Percentiles rank a stretch among this genome's conserved stretches.
These are phyloP conservation scores for Backusella australiensis DNA, from an alignment of 192 early-diverging fungal genomes.

Conservation along the genomic window DNA sequence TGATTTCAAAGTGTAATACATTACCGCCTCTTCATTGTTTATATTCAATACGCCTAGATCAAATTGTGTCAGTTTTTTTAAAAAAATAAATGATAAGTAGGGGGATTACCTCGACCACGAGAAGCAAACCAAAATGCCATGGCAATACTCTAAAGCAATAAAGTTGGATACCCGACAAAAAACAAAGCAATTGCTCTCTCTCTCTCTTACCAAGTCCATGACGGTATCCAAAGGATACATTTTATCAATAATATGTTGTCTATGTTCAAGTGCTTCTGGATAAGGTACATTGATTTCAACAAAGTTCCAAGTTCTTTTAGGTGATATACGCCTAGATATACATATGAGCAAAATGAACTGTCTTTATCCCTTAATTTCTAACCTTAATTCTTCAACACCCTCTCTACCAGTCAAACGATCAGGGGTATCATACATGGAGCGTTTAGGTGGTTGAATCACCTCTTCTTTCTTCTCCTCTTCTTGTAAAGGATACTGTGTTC, in stretches of 20 bases:
- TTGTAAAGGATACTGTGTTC: not conserved
- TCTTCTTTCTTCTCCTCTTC: not conserved
- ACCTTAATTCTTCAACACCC: slow-evolving; percentile 49
- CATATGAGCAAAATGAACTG: not conserved
- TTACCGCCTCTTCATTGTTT: not conserved
- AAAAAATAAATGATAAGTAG: no score
- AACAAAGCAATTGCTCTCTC: no score
- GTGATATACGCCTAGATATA: slow-evolving; percentile 47
- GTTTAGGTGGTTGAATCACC: not conserved
- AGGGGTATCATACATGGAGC: slow-evolving; percentile 66
- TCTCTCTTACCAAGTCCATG: slow-evolving; percentile 78
- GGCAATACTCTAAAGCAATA: slow-evolving; percentile 77
- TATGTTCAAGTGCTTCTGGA: slow-evolving; percentile 53
- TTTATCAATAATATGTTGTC: slow-evolving; percentile 61
- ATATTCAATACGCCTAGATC: not conserved
- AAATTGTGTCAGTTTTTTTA: not conserved
- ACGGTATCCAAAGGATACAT: slow-evolving; percentile 84
- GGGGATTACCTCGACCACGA: no score
- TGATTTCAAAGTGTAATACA: not conserved
- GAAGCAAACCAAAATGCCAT: slow-evolving; percentile 97
- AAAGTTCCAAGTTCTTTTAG: slow-evolving; percentile 83
- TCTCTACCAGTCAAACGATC: slow-evolving; percentile 76
- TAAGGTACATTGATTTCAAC: slow-evolving; percentile 88
- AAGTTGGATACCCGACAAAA: not conserved
- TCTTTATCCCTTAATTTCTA: not conserved